A percentile compares a stretch with the other conserved stretches of the same genome.
These are phyloP conservation scores for Haplosporangium sp. DNA, from an alignment of 371 early-diverging fungal genomes.

Conservation along the genomic window DNA sequence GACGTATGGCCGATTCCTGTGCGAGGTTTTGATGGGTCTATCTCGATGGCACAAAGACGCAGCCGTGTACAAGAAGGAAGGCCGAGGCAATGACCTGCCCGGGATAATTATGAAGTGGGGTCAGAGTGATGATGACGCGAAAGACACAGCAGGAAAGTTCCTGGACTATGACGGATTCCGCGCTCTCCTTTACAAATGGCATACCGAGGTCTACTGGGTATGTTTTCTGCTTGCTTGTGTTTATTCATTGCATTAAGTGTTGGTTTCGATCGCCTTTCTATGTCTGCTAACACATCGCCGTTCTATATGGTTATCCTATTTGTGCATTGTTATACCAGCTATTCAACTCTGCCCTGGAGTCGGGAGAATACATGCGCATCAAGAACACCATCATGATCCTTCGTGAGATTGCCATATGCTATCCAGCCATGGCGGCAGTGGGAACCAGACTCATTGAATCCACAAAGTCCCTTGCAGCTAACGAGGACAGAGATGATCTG, in stretches of 20 bases:
- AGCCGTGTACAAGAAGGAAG: constrained; percentile 65
- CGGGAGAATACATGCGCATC: constrained; percentile 76
- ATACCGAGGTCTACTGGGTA: constrained; percentile 65
- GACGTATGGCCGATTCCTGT: constrained; percentile 76
- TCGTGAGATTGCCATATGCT: constrained; percentile 69
- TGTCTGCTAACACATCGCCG: too few relatives aligned
- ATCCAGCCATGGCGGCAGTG: constrained; percentile 68
- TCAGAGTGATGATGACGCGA: constrained; percentile 54
- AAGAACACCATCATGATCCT: constrained; percentile 81
- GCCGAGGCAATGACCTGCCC: constrained; percentile 70
- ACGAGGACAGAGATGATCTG: constrained; percentile 62
- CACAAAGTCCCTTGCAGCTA: constrained; percentile 45
- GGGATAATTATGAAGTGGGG: constrained; percentile 83
- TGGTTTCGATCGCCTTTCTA: too few relatives aligned
- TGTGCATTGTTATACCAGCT: constrained; percentile 34
- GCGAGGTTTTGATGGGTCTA: constrained; percentile 68
- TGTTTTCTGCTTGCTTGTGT: neutral
- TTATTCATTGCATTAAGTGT: too few relatives aligned
- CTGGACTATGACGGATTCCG: constrained; percentile 77
- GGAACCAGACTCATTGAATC: constrained; percentile 56
- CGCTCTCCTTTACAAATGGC: constrained; percentile 84
- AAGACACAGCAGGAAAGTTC: constrained; percentile 62
- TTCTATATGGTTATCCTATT: neutral
- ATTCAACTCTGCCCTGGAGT: constrained; percentile 60
- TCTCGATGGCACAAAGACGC: constrained; percentile 69